These are phyloP conservation scores for Xylaria sp. DNA, from an alignment of 2,329 filamentous ascomycete genomes.

Conservation along the genomic window DNA sequence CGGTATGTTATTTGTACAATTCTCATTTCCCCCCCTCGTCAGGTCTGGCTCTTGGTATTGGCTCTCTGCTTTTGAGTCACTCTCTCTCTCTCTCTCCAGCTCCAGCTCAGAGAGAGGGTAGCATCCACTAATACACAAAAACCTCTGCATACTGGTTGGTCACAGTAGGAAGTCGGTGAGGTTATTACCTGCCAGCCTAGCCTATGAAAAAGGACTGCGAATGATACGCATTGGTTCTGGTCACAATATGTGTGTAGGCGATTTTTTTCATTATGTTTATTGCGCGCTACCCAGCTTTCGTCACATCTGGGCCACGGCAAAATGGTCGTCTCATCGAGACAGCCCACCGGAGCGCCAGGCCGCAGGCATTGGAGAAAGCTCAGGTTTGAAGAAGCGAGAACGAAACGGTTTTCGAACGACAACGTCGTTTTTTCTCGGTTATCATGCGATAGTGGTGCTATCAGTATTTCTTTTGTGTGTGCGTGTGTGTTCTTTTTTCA, in stretches of 20 bases:
- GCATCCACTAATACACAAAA: not conserved
- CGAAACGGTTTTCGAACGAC: no score
- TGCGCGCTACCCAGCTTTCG: slow-evolving; percentile 11
- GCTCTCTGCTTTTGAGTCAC: no score
- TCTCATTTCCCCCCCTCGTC: slow-evolving; percentile 2
- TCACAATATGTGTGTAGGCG: slow-evolving; percentile 1
- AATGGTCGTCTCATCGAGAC: not conserved
- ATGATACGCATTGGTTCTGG: not conserved
- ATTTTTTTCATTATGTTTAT: not conserved
- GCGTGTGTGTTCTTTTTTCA: not conserved
- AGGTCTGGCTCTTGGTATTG: not conserved
- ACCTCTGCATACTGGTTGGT: not conserved
- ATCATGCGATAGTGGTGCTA: not conserved
- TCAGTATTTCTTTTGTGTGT: not conserved
- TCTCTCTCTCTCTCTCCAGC: no score
- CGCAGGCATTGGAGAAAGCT: no score
- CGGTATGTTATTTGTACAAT: slow-evolving; percentile 3
- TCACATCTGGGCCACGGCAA: slow-evolving; percentile 3
- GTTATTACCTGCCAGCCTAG: not conserved
- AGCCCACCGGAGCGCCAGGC: no score
- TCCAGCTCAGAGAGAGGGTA: not conserved
- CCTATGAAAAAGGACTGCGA: no score
- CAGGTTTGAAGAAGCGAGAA: no score
- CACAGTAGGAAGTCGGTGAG: slow-evolving; percentile 14
- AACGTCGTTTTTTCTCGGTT: no score